Conservation (phyloP, 768 basidiomycete species). For the Hemileccinum impolitum region DNA sequence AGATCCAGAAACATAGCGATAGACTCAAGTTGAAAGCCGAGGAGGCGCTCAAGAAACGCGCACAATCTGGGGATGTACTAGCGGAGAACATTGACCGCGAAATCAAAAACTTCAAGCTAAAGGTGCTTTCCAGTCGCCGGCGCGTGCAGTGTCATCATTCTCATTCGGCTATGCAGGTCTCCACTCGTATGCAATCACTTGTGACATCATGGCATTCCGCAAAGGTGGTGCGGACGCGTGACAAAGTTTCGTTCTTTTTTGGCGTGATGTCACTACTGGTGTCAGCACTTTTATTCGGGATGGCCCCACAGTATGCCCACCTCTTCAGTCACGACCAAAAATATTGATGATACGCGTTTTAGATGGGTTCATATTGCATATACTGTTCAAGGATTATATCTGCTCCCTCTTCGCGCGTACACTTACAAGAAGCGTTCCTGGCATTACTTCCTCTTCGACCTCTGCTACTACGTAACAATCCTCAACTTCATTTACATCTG, state of each 20-base stretch:
- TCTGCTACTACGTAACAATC: constrained; percentile 92
- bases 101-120: constrained; percentile 80
- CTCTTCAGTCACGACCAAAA: not conserved
- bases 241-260: constrained; percentile 88
- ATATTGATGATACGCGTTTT: constrained; percentile 13
- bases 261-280: constrained; percentile 88
- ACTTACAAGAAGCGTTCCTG: constrained; percentile 89
- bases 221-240: constrained; percentile 77
- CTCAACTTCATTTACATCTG: constrained; percentile 92
- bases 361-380: constrained; percentile 91
- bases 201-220: constrained; percentile 89
- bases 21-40: constrained; percentile 79
- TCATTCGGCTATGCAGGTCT: constrained; percentile 51
- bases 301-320: constrained; percentile 69
- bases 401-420: constrained; percentile 81
- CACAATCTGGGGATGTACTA: constrained; percentile 54
- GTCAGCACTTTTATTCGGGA: constrained; percentile 84
- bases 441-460: constrained; percentile 92
- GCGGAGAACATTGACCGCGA: constrained; percentile 83
- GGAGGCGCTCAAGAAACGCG: constrained; percentile 67
- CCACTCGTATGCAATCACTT: constrained; percentile 74
- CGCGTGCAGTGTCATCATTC: not conserved
- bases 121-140: constrained; percentile 44
- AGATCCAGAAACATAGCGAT: constrained; percentile 83
- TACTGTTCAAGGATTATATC: constrained; percentile 70